phyloP scores from a whole-genome alignment of 129 eudicot genomes.

The Flaveria robusta region DNA sequence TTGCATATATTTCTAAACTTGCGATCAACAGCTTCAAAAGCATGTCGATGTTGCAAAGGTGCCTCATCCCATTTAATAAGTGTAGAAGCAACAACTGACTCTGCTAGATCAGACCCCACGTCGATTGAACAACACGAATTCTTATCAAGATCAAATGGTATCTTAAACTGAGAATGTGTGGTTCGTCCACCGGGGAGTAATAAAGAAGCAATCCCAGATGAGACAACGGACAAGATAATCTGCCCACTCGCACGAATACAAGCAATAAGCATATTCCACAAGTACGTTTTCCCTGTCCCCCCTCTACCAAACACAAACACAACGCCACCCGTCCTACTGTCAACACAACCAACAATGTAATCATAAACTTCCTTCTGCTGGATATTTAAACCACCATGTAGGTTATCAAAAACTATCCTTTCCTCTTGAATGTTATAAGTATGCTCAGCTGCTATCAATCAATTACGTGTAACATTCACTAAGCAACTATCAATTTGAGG shows the following conservation, averaged over 20 bases:
- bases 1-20: not conserved
- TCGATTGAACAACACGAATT: not conserved
- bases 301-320: not conserved
- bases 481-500: not conserved
- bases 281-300: not conserved
- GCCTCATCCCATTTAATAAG: conserved; percentile 14
- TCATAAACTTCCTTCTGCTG: no score
- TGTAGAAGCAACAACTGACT: not conserved
- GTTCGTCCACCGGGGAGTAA: not conserved
- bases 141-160: not conserved
- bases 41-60: not conserved
- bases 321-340: not conserved
- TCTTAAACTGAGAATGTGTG: not conserved
- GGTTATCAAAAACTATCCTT: no score
- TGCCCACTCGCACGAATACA: not conserved
- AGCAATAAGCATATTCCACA: conserved; percentile 5
- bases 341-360: no score
- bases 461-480: no score
- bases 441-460: no score
- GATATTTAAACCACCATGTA: no score
- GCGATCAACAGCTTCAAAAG: conserved; percentile 8
- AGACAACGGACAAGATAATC: not conserved
- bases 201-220: not conserved
- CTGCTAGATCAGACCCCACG: not conserved
- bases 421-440: no score